Evolutionary conservation across 768 basidiomycete genomes (phyloP), one percentile per base, ranked within the genome.

Genomic region (Cystofilobasidium macerans): DNA sequence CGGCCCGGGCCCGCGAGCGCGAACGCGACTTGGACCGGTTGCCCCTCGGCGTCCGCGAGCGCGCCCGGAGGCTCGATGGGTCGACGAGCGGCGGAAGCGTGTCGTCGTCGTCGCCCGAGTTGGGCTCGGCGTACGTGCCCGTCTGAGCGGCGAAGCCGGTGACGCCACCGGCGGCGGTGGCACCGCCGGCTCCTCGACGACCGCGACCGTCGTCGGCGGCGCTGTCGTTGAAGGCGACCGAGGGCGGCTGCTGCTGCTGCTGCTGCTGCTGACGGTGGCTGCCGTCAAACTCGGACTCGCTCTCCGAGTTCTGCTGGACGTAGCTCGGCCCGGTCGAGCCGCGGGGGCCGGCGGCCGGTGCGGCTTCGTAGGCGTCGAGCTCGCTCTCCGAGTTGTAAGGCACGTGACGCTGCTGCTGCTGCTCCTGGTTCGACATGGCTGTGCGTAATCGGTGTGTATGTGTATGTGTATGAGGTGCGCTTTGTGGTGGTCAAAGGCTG

Each of bases 71-170:
- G 51, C 32, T 30, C 51, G 51, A 54, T 30, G n/a, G n/a, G n/a
- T n/a, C n/a, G n/a, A n/a, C n/a, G n/a, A 54, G 51, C 13, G 51
- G 51, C 8, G 51, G 51, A 2, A 54, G 18, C 12, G 51, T 32
- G 51, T 54, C 51, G 51, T 54, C 51, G 51, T 54, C 51, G 51
- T 54, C 51, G 51, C 51, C 51, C 9, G 51, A 54, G 51, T 54
- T 54, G 51, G 28, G 28, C 51, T 54, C 51, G 28, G 51, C 28
- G 28, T 24, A 54, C 16, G 51, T 16, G 16, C 51, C 51, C 51
- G 51, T 54, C 51, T 54, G 51, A 2, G 26, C 28, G 13, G 26
- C 28, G 51, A 54, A 54, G 13, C 51, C 48, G 48, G 11, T 26
- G 48, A 3, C 48, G 24, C 5, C 9, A 48, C 24, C 45, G 45